Conservation (phyloP, 345 rosid genomes). For the Acer saccharum region DNA sequence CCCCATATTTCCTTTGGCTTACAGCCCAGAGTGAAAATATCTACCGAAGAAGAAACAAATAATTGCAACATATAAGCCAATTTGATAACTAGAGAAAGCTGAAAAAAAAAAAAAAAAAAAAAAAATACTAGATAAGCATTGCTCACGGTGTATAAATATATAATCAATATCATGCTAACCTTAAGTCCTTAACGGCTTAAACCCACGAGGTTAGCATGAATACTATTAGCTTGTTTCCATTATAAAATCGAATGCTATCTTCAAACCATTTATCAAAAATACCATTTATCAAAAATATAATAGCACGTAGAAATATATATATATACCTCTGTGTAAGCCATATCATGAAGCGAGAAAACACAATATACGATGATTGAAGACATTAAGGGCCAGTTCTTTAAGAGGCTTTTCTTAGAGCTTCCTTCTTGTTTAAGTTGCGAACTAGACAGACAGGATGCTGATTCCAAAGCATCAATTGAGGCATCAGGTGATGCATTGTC, state of each 20-base stretch:
- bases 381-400: slow-evolving; percentile 85
- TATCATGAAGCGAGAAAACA: slow-evolving; percentile 84
- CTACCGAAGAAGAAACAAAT: slow-evolving; percentile 34
- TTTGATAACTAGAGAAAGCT: not conserved
- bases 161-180: too few relatives aligned
- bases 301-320: too few relatives aligned
- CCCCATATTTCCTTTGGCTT: slow-evolving; percentile 72
- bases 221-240: too few relatives aligned
- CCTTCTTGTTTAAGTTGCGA: slow-evolving; percentile 28
- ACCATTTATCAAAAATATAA: too few relatives aligned
- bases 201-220: too few relatives aligned
- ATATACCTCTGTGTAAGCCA: slow-evolving; percentile 96
- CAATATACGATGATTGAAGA: slow-evolving; percentile 88
- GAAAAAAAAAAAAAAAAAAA: too few relatives aligned
- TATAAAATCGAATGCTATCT: too few relatives aligned
- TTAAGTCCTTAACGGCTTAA: too few relatives aligned
- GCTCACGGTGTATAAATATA: too few relatives aligned
- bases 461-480: slow-evolving; percentile 47
- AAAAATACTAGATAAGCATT: too few relatives aligned
- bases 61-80: not conserved
- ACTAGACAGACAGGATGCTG: slow-evolving; percentile 30
- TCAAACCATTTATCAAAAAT: too few relatives aligned
- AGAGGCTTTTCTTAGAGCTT: slow-evolving; percentile 41
- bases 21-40: slow-evolving; percentile 91
- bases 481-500: slow-evolving; percentile 28